Conservation (phyloP, 192 early-diverging fungal species). For the Glomus cerebriforme region DNA sequence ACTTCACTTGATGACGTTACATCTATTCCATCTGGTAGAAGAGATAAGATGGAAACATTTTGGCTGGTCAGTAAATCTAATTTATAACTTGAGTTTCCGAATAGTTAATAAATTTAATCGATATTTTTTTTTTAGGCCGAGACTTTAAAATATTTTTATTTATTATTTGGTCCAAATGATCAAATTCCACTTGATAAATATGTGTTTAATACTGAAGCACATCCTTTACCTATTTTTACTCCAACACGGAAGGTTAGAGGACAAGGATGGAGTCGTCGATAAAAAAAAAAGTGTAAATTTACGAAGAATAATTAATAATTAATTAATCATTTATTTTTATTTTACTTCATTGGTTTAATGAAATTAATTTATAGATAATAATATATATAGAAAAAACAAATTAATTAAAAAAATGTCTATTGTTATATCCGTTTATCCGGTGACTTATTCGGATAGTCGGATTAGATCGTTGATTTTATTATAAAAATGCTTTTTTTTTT, state of each 20-base stretch:
- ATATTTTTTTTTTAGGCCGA: conserved; percentile 63
- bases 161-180: conserved; percentile 73
- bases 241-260: conserved; percentile 34
- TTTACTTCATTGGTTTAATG: too few relatives aligned
- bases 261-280: not conserved
- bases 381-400: too few relatives aligned
- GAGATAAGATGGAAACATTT: conserved; percentile 84
- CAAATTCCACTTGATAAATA: conserved; percentile 74
- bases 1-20: conserved; percentile 63
- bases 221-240: conserved; percentile 72
- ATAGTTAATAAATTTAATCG: not conserved
- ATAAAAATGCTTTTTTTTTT: too few relatives aligned
- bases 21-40: conserved; percentile 43
- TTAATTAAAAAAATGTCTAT: too few relatives aligned
- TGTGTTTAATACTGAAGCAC: conserved; percentile 96
- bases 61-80: conserved; percentile 47
- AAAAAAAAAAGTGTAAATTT: not conserved
- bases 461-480: too few relatives aligned
- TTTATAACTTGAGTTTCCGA: not conserved
- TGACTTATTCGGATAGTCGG: too few relatives aligned
- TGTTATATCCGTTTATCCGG: too few relatives aligned
- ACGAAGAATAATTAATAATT: too few relatives aligned
- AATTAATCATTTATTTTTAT: too few relatives aligned
- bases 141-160: conserved; percentile 93
- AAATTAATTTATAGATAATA: too few relatives aligned